These are phyloP conservation scores for Apiospora phragmitis DNA, from an alignment of 2,329 filamentous ascomycete genomes.

Conservation along the genomic window DNA sequence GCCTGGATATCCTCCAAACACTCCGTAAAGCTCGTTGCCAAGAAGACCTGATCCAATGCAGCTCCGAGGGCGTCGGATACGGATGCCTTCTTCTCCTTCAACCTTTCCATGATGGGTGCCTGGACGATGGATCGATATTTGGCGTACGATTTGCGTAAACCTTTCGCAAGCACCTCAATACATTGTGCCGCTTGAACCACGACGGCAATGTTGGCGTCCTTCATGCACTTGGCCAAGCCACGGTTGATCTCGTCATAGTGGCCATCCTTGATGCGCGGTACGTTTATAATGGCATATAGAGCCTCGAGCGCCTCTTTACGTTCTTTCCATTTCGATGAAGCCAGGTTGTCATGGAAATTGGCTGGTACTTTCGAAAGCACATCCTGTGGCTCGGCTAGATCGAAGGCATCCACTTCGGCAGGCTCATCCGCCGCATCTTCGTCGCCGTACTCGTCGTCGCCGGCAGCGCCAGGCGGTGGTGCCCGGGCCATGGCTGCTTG, in stretches of 20 bases:
- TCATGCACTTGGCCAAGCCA: constrained; percentile 93
- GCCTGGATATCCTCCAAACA: constrained; percentile 89
- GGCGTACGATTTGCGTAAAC: constrained; percentile 73
- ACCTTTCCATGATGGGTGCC: constrained; percentile 86
- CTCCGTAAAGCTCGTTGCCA: constrained; percentile 72
- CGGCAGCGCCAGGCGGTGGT: constrained; percentile 59
- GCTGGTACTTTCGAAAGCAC: constrained; percentile 78
- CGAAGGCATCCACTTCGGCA: constrained; percentile 76
- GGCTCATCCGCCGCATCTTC: constrained; percentile 61
- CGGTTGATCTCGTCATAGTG: constrained; percentile 83
- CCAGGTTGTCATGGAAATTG: constrained; percentile 79
- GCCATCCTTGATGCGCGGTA: constrained; percentile 88
- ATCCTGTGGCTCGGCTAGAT: constrained; percentile 84
- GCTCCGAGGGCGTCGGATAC: constrained; percentile 86
- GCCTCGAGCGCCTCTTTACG: constrained; percentile 91
- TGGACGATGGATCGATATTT: constrained; percentile 82
- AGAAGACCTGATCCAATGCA: constrained; percentile 73
- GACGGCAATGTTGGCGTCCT: constrained; percentile 95
- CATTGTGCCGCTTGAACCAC: constrained; percentile 92
- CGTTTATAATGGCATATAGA: constrained; percentile 73
- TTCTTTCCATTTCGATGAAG: constrained; percentile 97
- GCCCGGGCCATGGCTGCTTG: constrained; percentile 80
- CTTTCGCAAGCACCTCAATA: constrained; percentile 85
- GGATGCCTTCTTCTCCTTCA: constrained; percentile 94
- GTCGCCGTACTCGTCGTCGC: constrained; percentile 57